Percentiles rank a stretch among this genome's conserved stretches.
Evolutionary conservation across 2,329 filamentous ascomycete genomes (phyloP).

Genomic region (Cordyceps tenuipes): DNA sequence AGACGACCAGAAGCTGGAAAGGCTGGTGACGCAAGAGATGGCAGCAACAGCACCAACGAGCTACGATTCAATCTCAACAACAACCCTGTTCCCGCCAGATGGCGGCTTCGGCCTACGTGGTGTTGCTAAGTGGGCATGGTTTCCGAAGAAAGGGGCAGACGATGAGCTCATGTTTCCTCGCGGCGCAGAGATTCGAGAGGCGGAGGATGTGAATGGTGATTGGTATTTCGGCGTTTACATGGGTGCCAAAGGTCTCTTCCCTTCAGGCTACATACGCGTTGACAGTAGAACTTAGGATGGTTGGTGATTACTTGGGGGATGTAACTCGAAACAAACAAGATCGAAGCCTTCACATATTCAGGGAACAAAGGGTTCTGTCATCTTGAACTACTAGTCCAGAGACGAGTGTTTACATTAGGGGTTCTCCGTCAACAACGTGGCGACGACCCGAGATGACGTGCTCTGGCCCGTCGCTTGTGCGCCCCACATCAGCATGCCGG

Average conservation of each 20-base stretch:
- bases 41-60: slow-evolving; percentile 32
- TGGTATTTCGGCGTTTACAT: slow-evolving; percentile 88
- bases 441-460: slow-evolving; percentile 13
- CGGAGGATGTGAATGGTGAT: slow-evolving; percentile 80
- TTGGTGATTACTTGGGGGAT: not conserved
- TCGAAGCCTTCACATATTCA: too few species aligned
- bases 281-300: slow-evolving; percentile 21
- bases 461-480: not conserved
- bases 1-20: slow-evolving; percentile 30
- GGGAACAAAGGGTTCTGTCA: not conserved
- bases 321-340: not conserved
- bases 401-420: not conserved
- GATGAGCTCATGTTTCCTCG: slow-evolving; percentile 82
- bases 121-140: slow-evolving; percentile 69
- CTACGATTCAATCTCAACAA: slow-evolving; percentile 20
- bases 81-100: slow-evolving; percentile 57
- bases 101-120: slow-evolving; percentile 61
- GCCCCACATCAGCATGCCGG: not conserved
- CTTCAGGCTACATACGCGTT: slow-evolving; percentile 62
- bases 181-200: slow-evolving; percentile 73
- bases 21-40: slow-evolving; percentile 45
- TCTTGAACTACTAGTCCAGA: not conserved
- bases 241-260: slow-evolving; percentile 71
- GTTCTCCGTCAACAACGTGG: not conserved
- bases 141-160: slow-evolving; percentile 51